Percentiles rank a stretch among this genome's conserved stretches.
Evolutionary conservation across 768 basidiomycete species (phyloP).

Genomic region (Lepiota venenata): DNA sequence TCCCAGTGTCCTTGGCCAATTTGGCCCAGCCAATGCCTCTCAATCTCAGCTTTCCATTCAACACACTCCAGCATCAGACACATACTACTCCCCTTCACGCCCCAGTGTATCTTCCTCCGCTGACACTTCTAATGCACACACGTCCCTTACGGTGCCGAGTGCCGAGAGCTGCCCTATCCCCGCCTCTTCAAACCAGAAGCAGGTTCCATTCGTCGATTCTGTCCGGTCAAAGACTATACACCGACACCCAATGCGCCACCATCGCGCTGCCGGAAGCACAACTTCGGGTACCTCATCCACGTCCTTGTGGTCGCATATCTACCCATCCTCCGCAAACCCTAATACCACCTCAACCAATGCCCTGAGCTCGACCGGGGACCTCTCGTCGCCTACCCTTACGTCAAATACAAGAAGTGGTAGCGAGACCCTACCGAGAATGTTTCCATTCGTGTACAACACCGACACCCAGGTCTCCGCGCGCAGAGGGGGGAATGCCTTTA

Average conservation of each 20-base stretch:
- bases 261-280: constrained; percentile 19
- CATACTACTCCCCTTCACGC: constrained; percentile 23
- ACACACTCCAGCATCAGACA: constrained; percentile 29
- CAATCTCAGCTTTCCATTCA: constrained; percentile 18
- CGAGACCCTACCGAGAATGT: neutral
- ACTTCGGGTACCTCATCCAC: constrained; percentile 20
- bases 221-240: constrained; percentile 32
- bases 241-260: constrained; percentile 28
- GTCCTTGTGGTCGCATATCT: constrained; percentile 10
- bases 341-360: neutral
- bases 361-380: neutral
- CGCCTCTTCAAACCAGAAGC: constrained; percentile 31
- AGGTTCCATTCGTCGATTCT: constrained; percentile 34
- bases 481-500: neutral
- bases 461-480: neutral
- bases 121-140: constrained; percentile 45
- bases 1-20: constrained; percentile 65
- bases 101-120: constrained; percentile 48
- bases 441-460: constrained; percentile 3
- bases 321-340: neutral
- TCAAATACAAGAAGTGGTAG: neutral
- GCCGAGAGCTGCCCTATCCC: constrained; percentile 29
- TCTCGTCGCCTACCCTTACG: neutral
- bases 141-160: constrained; percentile 48
- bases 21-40: constrained; percentile 45